These are phyloP conservation scores for Aspergillus felis DNA, from an alignment of 2,329 filamentous ascomycete genomes.

Conservation along the genomic window DNA sequence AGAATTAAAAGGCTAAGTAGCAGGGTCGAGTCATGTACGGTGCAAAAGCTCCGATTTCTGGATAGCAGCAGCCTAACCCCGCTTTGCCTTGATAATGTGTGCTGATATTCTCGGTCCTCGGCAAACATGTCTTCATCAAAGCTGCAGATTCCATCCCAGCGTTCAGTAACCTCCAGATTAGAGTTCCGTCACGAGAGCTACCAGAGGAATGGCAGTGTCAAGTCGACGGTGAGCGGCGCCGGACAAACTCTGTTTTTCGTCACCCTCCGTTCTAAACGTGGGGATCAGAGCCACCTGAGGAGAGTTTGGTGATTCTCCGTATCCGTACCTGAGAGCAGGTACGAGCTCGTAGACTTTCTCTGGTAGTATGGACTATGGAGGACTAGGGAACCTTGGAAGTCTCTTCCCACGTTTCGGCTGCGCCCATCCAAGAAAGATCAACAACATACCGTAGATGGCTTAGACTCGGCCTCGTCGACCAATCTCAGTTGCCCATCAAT, in stretches of 20 bases:
- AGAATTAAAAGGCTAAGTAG: background rate
- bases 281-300: conserved; percentile 1
- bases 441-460: conserved; percentile 10
- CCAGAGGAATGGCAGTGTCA: background rate
- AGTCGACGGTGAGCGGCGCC: background rate
- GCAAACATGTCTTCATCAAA: background rate
- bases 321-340: background rate
- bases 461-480: conserved; percentile 10
- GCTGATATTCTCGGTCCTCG: background rate
- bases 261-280: background rate
- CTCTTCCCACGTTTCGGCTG: conserved; percentile 10
- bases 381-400: conserved; percentile 10
- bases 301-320: background rate
- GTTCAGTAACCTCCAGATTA: background rate
- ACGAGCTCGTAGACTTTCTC: background rate
- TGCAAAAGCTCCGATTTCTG: background rate
- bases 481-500: conserved; percentile 2
- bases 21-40: background rate
- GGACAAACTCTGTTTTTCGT: background rate
- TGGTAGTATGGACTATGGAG: background rate
- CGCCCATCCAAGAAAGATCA: background rate
- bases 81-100: background rate
- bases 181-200: background rate
- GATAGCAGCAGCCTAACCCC: background rate
- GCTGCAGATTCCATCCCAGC: background rate